Base-by-base conservation (phyloP, 192 early-diverging fungal genomes). In the Cladochytrium replicatum region DNA sequence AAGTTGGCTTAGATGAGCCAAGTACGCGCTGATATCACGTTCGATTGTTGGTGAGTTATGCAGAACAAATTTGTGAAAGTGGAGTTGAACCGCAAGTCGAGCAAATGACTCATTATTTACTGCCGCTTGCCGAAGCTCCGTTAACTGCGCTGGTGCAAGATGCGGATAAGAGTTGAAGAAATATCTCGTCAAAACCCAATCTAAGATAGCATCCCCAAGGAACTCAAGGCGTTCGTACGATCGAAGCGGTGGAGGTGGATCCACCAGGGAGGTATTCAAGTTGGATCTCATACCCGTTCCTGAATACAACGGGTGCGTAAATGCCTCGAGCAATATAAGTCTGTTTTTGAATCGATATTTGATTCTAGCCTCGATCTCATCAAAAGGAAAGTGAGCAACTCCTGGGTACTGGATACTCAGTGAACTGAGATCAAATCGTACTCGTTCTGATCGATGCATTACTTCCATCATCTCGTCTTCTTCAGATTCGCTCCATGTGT, bases 141-240 rank as follows among this genome's bases (percentile, higher is more conserved):
- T 87, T 8, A 97, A 78, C 9, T 71, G 68, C 15, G 81, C 78
- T 1, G 91, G 89, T 0, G 58, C 57, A 4, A 82, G 72, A n/a
- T 68, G 41, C 1, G 78, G 75, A 50, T 83, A 80, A 44, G 84
- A 80, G 38, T 80, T 58, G 54, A 78, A 93, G 49, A 88, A 83
- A 43, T 86, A 79, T 15, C 72, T 65, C 3, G 88, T 80, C 3
- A 86, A 61, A 43, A 87, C 65, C 52, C 82, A 88, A 60, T 95
- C 90, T 43, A 95, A 32, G 17, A 93, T 64, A 0, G 88, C 88
- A 37, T 95, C 90, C 4, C 91, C 91, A 29, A 93, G 54, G 50
- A 83, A 93, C 68, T 95, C 91, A 9, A 95, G 69, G 4, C 88
- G 84, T 57, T 95, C 81, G 55, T 93, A 95, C 55, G 85, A 86